These are phyloP conservation scores for Penicillium sp. DNA, from an alignment of 2,329 filamentous ascomycete species.

Conservation along the genomic window DNA sequence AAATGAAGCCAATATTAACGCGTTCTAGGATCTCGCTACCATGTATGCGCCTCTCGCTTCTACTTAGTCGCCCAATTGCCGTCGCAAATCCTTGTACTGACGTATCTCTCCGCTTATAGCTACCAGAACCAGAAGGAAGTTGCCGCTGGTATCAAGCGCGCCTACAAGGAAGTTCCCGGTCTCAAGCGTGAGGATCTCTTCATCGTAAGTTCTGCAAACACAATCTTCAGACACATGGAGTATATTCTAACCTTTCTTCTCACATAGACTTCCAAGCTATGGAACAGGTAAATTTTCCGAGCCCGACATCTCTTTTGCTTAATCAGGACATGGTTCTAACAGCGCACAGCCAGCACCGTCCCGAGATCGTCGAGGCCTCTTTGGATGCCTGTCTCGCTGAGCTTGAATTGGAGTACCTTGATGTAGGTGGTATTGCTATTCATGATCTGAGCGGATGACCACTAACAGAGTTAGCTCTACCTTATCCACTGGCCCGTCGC, in stretches of 20 bases:
- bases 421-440: constrained; percentile 40
- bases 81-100: not conserved
- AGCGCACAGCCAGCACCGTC: constrained; percentile 38
- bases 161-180: constrained; percentile 36
- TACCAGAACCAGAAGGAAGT: constrained; percentile 40
- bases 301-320: not conserved
- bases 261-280: constrained; percentile 54
- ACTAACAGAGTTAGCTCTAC: constrained; percentile 27
- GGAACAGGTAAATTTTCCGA: constrained; percentile 41
- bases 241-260: not conserved
- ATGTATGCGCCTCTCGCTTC: constrained; percentile 26
- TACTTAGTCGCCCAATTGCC: not conserved
- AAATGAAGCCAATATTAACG: constrained; percentile 9
- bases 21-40: constrained; percentile 34
- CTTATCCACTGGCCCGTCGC: constrained; percentile 46
- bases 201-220: constrained; percentile 27
- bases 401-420: constrained; percentile 51
- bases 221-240: not conserved
- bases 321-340: constrained; percentile 1
- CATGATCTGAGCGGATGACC: not conserved
- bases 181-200: constrained; percentile 41
- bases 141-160: constrained; percentile 32
- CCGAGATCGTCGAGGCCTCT: constrained; percentile 48
- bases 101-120: constrained; percentile 11
- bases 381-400: constrained; percentile 50